These are phyloP conservation scores for Crucihimalaya himalaica DNA, from an alignment of 345 rosid species.

Conservation along the genomic window DNA sequence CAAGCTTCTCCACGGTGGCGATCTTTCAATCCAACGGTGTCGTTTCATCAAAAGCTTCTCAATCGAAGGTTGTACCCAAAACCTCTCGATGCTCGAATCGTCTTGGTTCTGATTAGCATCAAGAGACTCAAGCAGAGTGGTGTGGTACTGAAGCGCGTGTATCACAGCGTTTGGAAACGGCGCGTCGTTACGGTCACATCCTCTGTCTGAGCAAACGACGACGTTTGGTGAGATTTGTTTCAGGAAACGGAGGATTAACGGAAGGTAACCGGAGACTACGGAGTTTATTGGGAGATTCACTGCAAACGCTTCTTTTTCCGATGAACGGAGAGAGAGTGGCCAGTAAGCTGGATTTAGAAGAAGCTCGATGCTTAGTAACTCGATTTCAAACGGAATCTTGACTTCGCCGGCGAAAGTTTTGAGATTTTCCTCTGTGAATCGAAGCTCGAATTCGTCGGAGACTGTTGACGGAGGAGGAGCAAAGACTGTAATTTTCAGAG, in stretches of 20 bases:
- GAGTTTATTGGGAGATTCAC: slow-evolving; percentile 75
- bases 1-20: slow-evolving; percentile 73
- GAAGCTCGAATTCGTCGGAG: slow-evolving; percentile 61
- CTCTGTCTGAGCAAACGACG: slow-evolving; percentile 74
- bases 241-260: slow-evolving; percentile 61
- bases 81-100: slow-evolving; percentile 56
- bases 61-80: slow-evolving; percentile 67
- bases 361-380: slow-evolving; percentile 57
- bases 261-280: slow-evolving; percentile 59
- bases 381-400: slow-evolving; percentile 65
- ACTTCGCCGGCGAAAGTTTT: slow-evolving; percentile 68
- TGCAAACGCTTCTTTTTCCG: slow-evolving; percentile 61
- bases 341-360: slow-evolving; percentile 53
- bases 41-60: slow-evolving; percentile 69
- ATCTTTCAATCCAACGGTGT: slow-evolving; percentile 54
- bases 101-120: slow-evolving; percentile 67
- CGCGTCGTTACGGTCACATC: slow-evolving; percentile 74
- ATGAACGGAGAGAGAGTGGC: slow-evolving; percentile 45
- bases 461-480: slow-evolving; percentile 49
- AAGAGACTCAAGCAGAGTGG: slow-evolving; percentile 68
- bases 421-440: slow-evolving; percentile 71
- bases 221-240: slow-evolving; percentile 80
- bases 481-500: slow-evolving; percentile 69
- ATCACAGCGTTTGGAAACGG: slow-evolving; percentile 75
- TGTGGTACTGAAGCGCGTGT: slow-evolving; percentile 62